Evolutionary conservation across 2,329 filamentous ascomycete genomes (phyloP), one percentile per base, ranked within the genome.

Genomic region (Reticulascus tulasneorum): DNA sequence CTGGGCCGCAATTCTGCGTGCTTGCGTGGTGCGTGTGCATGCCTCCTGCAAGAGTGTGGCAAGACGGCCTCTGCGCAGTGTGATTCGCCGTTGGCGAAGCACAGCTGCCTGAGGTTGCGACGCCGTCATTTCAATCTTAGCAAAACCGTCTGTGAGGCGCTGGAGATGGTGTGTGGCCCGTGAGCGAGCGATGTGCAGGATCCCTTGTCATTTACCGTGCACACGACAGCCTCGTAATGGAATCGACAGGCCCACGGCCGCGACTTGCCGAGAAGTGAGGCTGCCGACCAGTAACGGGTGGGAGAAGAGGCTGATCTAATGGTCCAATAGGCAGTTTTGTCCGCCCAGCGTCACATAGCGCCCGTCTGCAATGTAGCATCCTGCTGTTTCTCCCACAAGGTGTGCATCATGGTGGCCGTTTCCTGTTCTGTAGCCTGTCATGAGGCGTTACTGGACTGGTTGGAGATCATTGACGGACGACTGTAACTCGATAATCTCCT

Each of bases 201-300:
- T 23, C 21, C 17, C 26, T 34, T 9, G 23, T 34, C 18, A 25
- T n/a, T 4, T 16, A 17, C 17, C 36, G n/a, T 35, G 25, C 24
- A 28, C 22, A 16, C 29, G 28, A 47, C 52, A 59, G 57, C 55
- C 53, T 60, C 52, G 52, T 53, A 50, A 53, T 48, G 40, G 47
- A 47, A 46, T 40, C 33, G 37, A 35, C 29, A 32, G 38, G 32
- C 27, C 50, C 51, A 52, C 50, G 46, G 31, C 4, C 34, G 31
- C 25, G 24, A 23, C 28, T 26, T 48, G 45, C 40, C 39, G 45
- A 56, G 47, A 55, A 58, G 52, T 58, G 55, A 58, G 55, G 55
- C 55, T 58, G 54, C 50, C 51, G 38, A 43, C 41, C 33, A 38
- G 30, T 15, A 45, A 30, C 26, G 23, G 36, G 19, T 31, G 38